Evolutionary conservation across 2,329 filamentous ascomycete species (phyloP).

Genomic region (Colletotrichum tofieldiae): DNA sequence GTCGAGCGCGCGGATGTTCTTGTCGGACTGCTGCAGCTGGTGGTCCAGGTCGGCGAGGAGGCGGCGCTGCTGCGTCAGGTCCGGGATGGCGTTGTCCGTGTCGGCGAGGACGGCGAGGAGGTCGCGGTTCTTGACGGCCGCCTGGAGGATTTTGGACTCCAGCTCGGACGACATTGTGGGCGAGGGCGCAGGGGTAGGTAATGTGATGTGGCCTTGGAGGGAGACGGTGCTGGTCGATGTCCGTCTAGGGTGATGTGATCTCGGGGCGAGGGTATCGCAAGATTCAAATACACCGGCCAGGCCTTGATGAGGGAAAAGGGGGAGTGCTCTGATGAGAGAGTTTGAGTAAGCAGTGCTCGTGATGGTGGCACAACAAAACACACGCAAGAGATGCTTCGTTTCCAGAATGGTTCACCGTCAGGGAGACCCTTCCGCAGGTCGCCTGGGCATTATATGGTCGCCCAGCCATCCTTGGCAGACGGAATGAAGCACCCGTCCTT

Average conservation of each 20-base stretch:
- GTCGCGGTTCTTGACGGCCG: slow-evolving; percentile 58
- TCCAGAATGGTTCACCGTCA: neutral
- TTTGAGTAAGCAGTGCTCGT: neutral
- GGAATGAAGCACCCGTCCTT: neutral
- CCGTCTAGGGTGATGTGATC: neutral
- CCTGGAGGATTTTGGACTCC: slow-evolving; percentile 56
- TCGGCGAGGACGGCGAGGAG: slow-evolving; percentile 63
- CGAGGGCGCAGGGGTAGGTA: neutral
- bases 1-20: slow-evolving; percentile 58
- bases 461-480: slow-evolving; percentile 28
- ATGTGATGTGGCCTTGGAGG: neutral
- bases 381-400: neutral
- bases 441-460: neutral
- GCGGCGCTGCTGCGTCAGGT: slow-evolving; percentile 61
- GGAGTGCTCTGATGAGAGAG: neutral
- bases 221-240: neutral
- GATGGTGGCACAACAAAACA: neutral
- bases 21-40: slow-evolving; percentile 55
- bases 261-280: neutral
- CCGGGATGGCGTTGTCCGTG: slow-evolving; percentile 64
- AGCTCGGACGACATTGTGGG: slow-evolving; percentile 44
- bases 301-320: neutral
- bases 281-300: neutral
- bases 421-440: neutral
- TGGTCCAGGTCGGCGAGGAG: slow-evolving; percentile 63